Evolutionary conservation across 2,329 filamentous ascomycete species (phyloP).

Genomic region (Polychaeton citri): DNA sequence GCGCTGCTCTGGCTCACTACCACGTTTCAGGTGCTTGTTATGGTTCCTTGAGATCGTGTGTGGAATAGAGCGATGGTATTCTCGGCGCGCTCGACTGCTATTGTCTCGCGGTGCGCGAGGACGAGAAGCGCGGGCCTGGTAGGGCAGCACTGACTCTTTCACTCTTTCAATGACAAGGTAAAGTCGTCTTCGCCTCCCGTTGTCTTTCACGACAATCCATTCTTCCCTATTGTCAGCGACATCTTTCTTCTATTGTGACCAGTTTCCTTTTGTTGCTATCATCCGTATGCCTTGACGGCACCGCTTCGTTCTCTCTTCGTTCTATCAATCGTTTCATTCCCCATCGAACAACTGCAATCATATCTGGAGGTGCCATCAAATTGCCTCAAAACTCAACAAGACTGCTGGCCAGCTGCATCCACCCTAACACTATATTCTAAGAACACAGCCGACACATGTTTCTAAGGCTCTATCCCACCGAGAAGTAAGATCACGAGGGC

Average conservation of each 20-base stretch:
- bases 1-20: not conserved
- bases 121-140: not conserved
- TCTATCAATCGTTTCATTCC: conserved; percentile 8
- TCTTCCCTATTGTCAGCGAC: not conserved
- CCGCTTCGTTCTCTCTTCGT: conserved; percentile 11
- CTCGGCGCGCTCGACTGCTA: not conserved
- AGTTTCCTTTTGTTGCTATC: conserved; percentile 24
- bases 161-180: conserved; percentile 6
- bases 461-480: conserved; percentile 21
- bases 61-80: not conserved
- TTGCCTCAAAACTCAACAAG: not conserved
- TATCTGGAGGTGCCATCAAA: not conserved
- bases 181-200: conserved; percentile 8
- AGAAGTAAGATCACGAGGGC: conserved; percentile 6
- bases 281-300: conserved; percentile 19
- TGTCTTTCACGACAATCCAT: conserved; percentile 5
- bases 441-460: conserved; percentile 17
- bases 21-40: not conserved
- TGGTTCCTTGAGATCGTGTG: not conserved
- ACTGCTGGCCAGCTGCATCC: conserved; percentile 14
- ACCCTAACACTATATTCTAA: conserved; percentile 3
- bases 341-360: conserved; percentile 2
- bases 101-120: not conserved
- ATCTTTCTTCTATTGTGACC: conserved; percentile 16
- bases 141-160: conserved; percentile 4